These are phyloP conservation scores for Populus hybrid DNA, from an alignment of 441 rosid genomes.

Conservation along the genomic window DNA sequence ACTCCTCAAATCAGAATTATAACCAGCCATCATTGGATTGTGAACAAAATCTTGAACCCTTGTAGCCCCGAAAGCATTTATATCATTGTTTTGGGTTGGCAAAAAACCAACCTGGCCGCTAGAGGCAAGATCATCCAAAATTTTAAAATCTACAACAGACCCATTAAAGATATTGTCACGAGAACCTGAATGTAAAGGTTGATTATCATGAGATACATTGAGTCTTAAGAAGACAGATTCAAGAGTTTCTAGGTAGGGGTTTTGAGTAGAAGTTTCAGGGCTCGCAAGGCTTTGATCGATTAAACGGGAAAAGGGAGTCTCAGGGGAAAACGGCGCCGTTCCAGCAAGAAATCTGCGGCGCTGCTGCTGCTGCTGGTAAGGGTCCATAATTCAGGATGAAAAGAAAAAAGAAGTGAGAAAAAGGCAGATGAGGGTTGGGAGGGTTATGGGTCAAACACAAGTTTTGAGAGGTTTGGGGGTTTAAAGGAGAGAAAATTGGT, in stretches of 20 bases:
- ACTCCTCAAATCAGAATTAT: background rate
- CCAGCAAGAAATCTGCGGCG: background rate
- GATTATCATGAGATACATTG: constrained; percentile 10
- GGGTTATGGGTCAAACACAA: background rate
- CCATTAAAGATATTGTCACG: background rate
- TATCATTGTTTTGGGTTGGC: background rate
- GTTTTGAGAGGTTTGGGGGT: constrained; percentile 2
- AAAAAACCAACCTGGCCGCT: background rate
- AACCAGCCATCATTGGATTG: background rate
- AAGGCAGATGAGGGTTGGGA: background rate
- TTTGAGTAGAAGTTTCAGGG: background rate
- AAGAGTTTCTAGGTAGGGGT: constrained; percentile 6
- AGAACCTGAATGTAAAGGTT: background rate
- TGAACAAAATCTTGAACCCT: background rate
- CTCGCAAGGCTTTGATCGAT: background rate
- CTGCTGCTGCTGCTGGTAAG: background rate
- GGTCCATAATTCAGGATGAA: constrained; percentile 1
- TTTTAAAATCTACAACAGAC: background rate
- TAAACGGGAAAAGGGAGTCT: background rate
- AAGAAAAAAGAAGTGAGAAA: no score
- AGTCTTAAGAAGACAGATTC: constrained; percentile 31
- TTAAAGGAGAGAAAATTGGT: constrained; percentile 13
- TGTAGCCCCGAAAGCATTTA: background rate
- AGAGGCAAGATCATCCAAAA: background rate
- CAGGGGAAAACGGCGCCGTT: background rate